Conservation (phyloP, 1,139 yeast genomes). For the Meyerozyma smithsonii region DNA sequence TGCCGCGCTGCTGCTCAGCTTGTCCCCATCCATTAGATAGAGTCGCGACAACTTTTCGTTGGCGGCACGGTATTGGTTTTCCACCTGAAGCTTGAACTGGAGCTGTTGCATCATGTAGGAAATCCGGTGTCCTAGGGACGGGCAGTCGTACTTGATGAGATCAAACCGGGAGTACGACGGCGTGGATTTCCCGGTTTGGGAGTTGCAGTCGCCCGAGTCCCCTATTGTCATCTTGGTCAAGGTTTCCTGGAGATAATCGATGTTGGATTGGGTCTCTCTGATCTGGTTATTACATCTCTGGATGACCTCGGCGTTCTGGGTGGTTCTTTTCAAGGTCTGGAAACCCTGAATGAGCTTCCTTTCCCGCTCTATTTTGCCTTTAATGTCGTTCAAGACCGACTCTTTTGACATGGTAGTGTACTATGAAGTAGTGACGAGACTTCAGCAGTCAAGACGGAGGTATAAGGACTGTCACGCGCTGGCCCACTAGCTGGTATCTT, state of each 20-base stretch:
- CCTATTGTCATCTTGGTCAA: constrained; percentile 50
- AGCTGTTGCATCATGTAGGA: constrained; percentile 93
- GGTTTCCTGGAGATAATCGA: constrained; percentile 80
- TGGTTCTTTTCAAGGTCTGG: constrained; percentile 69
- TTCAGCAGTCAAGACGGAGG: neutral
- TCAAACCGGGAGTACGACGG: constrained; percentile 67
- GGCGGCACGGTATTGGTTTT: constrained; percentile 88
- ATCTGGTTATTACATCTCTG: constrained; percentile 89
- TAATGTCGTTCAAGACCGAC: constrained; percentile 55
- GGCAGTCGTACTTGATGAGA: constrained; percentile 85
- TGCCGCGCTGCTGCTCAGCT: constrained; percentile 80
- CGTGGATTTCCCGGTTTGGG: constrained; percentile 13
- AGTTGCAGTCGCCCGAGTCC: constrained; percentile 7
- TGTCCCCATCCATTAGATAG: constrained; percentile 88
- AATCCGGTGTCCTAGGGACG: constrained; percentile 91
- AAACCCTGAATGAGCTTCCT: constrained; percentile 85
- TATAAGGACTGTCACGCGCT: neutral
- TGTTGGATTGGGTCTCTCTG: constrained; percentile 85
- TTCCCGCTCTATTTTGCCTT: constrained; percentile 82
- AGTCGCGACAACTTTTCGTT: constrained; percentile 83
- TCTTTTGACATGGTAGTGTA: constrained; percentile 13
- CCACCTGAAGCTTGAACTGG: constrained; percentile 89
- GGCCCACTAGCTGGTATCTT: neutral
- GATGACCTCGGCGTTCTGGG: constrained; percentile 75
- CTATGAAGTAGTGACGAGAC: neutral